phyloP scores from a whole-genome alignment of 495 filamentous ascomycete genomes.

The Penicillium lividum region DNA sequence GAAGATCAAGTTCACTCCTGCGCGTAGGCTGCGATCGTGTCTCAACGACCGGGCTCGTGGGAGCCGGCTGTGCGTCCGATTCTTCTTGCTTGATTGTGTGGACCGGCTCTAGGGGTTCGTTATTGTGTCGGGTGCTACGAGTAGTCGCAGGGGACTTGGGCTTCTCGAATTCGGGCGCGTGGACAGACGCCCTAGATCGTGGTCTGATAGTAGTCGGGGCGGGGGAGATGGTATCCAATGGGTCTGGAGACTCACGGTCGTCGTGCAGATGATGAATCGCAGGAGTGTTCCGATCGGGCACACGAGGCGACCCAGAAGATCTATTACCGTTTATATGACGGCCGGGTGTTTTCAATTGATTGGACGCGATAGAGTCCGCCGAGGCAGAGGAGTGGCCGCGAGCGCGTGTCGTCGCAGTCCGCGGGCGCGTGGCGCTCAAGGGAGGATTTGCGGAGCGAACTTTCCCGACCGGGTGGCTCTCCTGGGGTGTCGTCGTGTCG shows the following conservation, averaged over 20 bases:
- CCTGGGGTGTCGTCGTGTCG: slow-evolving; percentile 30
- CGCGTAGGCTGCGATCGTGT: slow-evolving; percentile 10
- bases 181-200: slow-evolving; percentile 12
- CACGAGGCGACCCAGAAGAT: slow-evolving; percentile 15
- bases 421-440: slow-evolving; percentile 25
- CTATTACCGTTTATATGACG: slow-evolving; percentile 27
- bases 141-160: slow-evolving; percentile 14
- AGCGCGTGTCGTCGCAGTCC: slow-evolving; percentile 20
- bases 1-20: slow-evolving; percentile 14
- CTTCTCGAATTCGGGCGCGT: slow-evolving; percentile 9
- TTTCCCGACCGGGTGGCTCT: slow-evolving; percentile 16
- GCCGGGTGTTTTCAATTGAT: slow-evolving; percentile 22
- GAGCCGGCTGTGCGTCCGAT: background rate
- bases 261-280: slow-evolving; percentile 15
- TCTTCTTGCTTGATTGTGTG: slow-evolving; percentile 11
- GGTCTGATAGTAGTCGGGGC: slow-evolving; percentile 16
- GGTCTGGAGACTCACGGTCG: slow-evolving; percentile 38
- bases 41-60: background rate
- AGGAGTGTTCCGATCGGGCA: slow-evolving; percentile 15
- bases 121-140: slow-evolving; percentile 19
- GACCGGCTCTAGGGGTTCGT: slow-evolving; percentile 12
- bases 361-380: slow-evolving; percentile 20
- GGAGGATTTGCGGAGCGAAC: slow-evolving; percentile 25
- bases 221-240: slow-evolving; percentile 42
- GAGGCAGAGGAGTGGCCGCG: slow-evolving; percentile 23